Evolutionary conservation across 208 protist genomes (phyloP).

Genomic region (Polymyxa betae): DNA sequence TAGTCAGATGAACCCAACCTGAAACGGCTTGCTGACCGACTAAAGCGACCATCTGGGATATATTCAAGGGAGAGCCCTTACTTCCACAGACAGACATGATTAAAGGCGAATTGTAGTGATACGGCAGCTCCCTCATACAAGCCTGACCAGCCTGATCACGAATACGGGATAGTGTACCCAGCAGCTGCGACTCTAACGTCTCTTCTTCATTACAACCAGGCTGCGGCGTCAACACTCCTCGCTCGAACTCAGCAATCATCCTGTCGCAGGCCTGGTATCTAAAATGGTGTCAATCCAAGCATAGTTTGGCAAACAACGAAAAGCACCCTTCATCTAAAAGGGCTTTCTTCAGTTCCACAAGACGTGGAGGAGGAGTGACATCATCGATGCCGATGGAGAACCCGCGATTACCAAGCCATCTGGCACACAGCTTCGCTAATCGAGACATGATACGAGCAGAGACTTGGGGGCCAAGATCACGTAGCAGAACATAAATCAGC

Average conservation of each 20-base stretch:
- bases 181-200: conserved; percentile 84
- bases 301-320: neutral
- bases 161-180: conserved; percentile 91
- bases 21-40: conserved; percentile 97
- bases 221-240: conserved; percentile 84
- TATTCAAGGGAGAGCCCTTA: conserved; percentile 96
- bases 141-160: conserved; percentile 93
- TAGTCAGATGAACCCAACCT: conserved; percentile 69
- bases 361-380: conserved; percentile 82
- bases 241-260: conserved; percentile 87
- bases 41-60: conserved; percentile 96
- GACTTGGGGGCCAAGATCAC: conserved; percentile 59
- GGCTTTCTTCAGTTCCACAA: conserved; percentile 85
- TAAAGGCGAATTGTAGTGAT: conserved; percentile 90
- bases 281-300: neutral
- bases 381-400: conserved; percentile 95
- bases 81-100: conserved; percentile 98
- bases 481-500: conserved; percentile 66
- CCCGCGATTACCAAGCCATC: conserved; percentile 83
- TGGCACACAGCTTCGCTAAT: conserved; percentile 67
- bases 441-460: conserved; percentile 67
- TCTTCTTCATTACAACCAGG: conserved; percentile 88
- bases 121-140: conserved; percentile 89
- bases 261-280: conserved; percentile 83
- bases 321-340: conserved; percentile 81